Evolutionary conservation across 345 rosid species (phyloP).

Genomic region (Citrus sp.): DNA sequence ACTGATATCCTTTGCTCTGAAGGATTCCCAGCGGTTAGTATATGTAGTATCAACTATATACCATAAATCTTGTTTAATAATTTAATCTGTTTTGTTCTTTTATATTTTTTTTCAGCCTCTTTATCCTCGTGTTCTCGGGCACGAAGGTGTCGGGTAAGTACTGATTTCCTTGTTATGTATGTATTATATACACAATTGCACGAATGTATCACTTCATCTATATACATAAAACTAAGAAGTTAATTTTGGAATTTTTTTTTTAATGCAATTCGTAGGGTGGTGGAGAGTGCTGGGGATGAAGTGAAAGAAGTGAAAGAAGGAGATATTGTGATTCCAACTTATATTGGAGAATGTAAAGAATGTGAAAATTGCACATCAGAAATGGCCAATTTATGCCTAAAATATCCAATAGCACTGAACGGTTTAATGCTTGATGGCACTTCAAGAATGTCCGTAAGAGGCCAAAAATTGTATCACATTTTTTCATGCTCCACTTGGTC

Average conservation of each 20-base stretch:
- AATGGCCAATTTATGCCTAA: slow-evolving; percentile 48
- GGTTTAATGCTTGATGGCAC: slow-evolving; percentile 53
- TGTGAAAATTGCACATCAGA: slow-evolving; percentile 53
- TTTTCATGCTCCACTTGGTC: slow-evolving; percentile 65
- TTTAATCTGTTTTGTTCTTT: not conserved
- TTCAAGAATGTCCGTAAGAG: slow-evolving; percentile 53
- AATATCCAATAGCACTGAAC: slow-evolving; percentile 25
- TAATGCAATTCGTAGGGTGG: slow-evolving; percentile 30
- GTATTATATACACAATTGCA: not conserved
- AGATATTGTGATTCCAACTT: slow-evolving; percentile 55
- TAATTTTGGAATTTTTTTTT: too few species aligned
- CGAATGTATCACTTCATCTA: too few species aligned
- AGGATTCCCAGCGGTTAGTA: slow-evolving; percentile 36
- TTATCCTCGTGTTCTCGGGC: slow-evolving; percentile 74
- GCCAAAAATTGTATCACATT: slow-evolving; percentile 41
- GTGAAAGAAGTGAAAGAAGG: slow-evolving; percentile 53
- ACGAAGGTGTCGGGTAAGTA: slow-evolving; percentile 74
- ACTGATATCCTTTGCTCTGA: slow-evolving; percentile 33
- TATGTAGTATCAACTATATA: not conserved
- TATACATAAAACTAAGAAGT: not conserved
- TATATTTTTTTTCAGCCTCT: slow-evolving; percentile 29
- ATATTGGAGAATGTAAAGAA: slow-evolving; percentile 51
- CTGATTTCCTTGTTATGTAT: too few species aligned
- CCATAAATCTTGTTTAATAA: too few species aligned
- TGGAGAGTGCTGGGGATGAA: slow-evolving; percentile 63